phyloP scores from a whole-genome alignment of 352 stramenopile species.

The Globisporangium mamillatum region DNA sequence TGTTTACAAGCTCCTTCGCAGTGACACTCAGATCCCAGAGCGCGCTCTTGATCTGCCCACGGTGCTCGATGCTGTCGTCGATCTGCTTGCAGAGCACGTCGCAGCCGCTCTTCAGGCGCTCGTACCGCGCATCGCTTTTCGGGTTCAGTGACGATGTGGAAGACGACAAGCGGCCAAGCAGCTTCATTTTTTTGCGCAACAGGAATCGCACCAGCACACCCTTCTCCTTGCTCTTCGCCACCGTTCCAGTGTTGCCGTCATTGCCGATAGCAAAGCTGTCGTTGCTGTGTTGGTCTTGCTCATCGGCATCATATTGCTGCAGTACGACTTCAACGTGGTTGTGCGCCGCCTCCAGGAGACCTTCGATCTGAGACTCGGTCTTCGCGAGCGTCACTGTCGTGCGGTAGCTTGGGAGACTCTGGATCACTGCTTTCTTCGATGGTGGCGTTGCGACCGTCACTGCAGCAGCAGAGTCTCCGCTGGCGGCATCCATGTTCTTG shows the following conservation, averaged over 20 bases:
- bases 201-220: constrained; percentile 19
- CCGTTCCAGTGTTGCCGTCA: neutral
- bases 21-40: constrained; percentile 22
- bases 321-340: constrained; percentile 27
- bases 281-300: neutral
- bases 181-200: constrained; percentile 23
- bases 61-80: constrained; percentile 23
- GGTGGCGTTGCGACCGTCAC: neutral
- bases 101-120: constrained; percentile 32
- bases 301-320: constrained; percentile 6
- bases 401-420: neutral
- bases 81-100: constrained; percentile 29
- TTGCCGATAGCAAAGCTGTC: neutral
- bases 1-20: constrained; percentile 10
- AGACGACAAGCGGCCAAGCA: constrained; percentile 6
- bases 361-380: constrained; percentile 11
- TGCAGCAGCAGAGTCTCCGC: neutral
- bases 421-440: constrained; percentile 1
- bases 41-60: constrained; percentile 22
- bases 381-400: constrained; percentile 4
- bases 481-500: neutral
- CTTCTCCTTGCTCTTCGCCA: neutral
- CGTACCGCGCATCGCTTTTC: constrained; percentile 31
- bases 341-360: neutral
- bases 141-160: constrained; percentile 1